Evolutionary conservation across 2,329 filamentous ascomycete species (phyloP).

Genomic region (Zymoseptoria pseudotritici): DNA sequence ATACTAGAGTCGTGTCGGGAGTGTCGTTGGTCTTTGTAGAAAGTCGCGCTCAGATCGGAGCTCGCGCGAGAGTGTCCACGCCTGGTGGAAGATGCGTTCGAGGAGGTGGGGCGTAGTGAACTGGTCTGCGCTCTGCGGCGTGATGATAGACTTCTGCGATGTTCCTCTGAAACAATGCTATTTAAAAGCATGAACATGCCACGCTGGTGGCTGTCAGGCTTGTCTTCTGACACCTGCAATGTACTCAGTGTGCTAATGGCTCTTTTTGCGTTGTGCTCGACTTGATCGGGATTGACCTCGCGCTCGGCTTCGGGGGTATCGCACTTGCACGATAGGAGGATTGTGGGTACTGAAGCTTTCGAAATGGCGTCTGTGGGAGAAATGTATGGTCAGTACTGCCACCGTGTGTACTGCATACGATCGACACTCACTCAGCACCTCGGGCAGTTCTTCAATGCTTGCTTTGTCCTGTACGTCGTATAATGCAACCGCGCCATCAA

Average conservation of each 20-base stretch:
- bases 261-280: conserved; percentile 56
- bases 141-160: conserved; percentile 19
- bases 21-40: conserved; percentile 22
- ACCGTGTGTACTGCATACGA: neutral
- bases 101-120: conserved; percentile 29
- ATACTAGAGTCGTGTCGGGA: conserved; percentile 29
- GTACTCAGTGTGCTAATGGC: conserved; percentile 60
- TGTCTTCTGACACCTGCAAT: conserved; percentile 64
- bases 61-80: conserved; percentile 40
- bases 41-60: conserved; percentile 37
- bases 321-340: conserved; percentile 85
- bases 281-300: conserved; percentile 60
- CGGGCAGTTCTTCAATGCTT: conserved; percentile 66
- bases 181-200: conserved; percentile 70
- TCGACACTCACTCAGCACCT: conserved; percentile 64
- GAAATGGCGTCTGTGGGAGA: conserved; percentile 58
- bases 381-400: neutral
- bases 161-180: conserved; percentile 50
- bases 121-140: conserved; percentile 40
- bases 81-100: conserved; percentile 31
- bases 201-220: conserved; percentile 63
- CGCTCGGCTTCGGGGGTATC: conserved; percentile 65
- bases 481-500: conserved; percentile 77
- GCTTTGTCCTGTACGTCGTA: conserved; percentile 79
- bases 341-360: conserved; percentile 64